Evolutionary conservation across 148 eudicot species (phyloP), one percentile per base, ranked within the genome.

Genomic region (Persicaria maculosa): DNA sequence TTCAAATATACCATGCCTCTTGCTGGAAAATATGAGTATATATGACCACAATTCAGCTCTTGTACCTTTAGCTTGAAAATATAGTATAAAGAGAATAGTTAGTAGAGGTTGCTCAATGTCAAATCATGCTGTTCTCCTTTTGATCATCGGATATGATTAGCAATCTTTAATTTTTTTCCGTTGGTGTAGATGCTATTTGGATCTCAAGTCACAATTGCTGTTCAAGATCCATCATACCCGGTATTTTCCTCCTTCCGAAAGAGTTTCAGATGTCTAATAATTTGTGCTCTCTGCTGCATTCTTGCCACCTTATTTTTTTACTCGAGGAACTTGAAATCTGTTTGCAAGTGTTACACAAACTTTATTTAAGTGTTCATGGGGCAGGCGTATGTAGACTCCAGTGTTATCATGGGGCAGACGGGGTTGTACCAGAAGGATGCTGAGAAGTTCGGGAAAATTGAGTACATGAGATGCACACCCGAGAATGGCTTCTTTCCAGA

Each of bases 401-500:
- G 98, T 78, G 97, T 93, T 44, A 93, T 91, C 53, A 81, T 94
- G 91, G 98, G 97, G 58, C 96, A 88, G 83, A 90, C 97, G 16
- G 90, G 94, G 50, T 79, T 62, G 53, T 93, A 81, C 79, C 87
- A 89, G 82, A 85, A 89, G 76, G 92, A 86, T 68, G 83, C 77
- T 43, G 88, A 90, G 75, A 91, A 87, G 83, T 91, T 81, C 74
- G 85, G 88, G 68, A 89, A 91, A 17, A 93, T 93, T 69, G 98
- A 89, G 80, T 93, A 91, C 88, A 93, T 93, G 97, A 91, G 82
- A 81, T 91, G 98, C 76, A 88, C 83, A 52, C 98, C 98, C 55
- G 97, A 91, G 78, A 93, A 93, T 86, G 92, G 89, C 48, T 93
- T 91, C 82, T 93, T 93, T 77, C 97, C 98, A 36, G 94, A 93